Evolutionary conservation across 257 asterid species (phyloP).

Genomic region (Avicennia marina): DNA sequence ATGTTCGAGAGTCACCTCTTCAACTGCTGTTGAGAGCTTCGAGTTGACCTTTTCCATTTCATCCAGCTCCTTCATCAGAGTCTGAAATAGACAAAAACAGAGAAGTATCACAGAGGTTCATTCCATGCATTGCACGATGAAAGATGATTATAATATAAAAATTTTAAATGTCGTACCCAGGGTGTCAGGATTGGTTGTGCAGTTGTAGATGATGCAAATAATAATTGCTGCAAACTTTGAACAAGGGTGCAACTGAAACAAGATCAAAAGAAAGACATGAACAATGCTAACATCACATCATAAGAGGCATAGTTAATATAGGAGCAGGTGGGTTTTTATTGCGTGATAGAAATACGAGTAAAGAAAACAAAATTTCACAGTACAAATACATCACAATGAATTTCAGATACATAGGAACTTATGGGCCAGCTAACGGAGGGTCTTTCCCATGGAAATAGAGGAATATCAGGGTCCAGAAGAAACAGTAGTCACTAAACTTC

Average conservation of each 20-base stretch:
- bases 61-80: slow-evolving; percentile 91
- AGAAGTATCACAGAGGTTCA: neutral
- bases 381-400: too few species aligned
- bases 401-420: too few species aligned
- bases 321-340: too few species aligned
- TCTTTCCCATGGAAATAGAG: neutral
- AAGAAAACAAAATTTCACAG: too few species aligned
- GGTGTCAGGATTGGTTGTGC: slow-evolving; percentile 95
- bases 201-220: slow-evolving; percentile 96
- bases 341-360: too few species aligned
- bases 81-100: slow-evolving; percentile 28
- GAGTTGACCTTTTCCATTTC: slow-evolving; percentile 93
- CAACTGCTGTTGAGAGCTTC: slow-evolving; percentile 86
- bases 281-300: neutral
- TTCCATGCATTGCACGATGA: neutral
- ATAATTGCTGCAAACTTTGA: slow-evolving; percentile 88
- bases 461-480: neutral
- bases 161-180: slow-evolving; percentile 47
- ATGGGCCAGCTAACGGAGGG: too few species aligned
- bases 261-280: slow-evolving; percentile 12
- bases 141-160: neutral
- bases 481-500: neutral
- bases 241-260: slow-evolving; percentile 81
- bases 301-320: neutral
- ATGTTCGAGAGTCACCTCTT: slow-evolving; percentile 86